phyloP scores from a whole-genome alignment of 2,329 filamentous ascomycete genomes.

The Exophiala spinifera region DNA sequence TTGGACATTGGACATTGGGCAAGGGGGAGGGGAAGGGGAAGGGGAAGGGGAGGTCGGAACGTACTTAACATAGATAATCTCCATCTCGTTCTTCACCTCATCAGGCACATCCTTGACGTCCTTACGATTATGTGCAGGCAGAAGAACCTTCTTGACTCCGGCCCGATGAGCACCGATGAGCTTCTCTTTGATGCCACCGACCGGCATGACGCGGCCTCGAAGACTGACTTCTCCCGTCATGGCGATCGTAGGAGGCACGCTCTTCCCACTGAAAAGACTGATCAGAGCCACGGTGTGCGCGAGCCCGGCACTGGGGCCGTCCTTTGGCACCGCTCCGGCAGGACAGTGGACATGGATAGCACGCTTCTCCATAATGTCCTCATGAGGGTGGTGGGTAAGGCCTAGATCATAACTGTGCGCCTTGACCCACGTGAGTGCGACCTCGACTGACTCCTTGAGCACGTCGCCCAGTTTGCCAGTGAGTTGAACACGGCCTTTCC shows the following conservation, averaged over 20 bases:
- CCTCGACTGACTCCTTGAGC: constrained; percentile 93
- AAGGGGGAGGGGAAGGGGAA: no score
- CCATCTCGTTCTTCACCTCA: constrained; percentile 81
- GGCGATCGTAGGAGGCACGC: constrained; percentile 85
- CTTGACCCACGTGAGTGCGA: constrained; percentile 95
- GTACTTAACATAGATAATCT: constrained; percentile 87
- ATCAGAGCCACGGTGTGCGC: constrained; percentile 93
- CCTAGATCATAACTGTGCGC: constrained; percentile 90
- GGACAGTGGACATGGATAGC: constrained; percentile 96
- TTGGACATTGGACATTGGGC: no score
- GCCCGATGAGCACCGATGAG: constrained; percentile 89
- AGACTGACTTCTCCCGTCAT: constrained; percentile 86
- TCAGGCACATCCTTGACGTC: constrained; percentile 86
- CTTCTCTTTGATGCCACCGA: constrained; percentile 98
- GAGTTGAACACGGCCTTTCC: constrained; percentile 84
- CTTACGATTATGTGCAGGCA: constrained; percentile 86
- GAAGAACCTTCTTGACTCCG: constrained; percentile 87
- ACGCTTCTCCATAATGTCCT: constrained; percentile 94
- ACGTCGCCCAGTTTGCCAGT: constrained; percentile 96
- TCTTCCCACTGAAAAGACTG: constrained; percentile 79
- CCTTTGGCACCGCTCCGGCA: constrained; percentile 90
- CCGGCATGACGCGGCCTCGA: constrained; percentile 84
- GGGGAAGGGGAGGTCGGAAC: constrained; percentile 34
- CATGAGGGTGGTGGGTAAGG: constrained; percentile 71
- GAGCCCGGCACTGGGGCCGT: constrained; percentile 78